Conservation (phyloP, 345 rosid genomes). For the Acer negundo region DNA sequence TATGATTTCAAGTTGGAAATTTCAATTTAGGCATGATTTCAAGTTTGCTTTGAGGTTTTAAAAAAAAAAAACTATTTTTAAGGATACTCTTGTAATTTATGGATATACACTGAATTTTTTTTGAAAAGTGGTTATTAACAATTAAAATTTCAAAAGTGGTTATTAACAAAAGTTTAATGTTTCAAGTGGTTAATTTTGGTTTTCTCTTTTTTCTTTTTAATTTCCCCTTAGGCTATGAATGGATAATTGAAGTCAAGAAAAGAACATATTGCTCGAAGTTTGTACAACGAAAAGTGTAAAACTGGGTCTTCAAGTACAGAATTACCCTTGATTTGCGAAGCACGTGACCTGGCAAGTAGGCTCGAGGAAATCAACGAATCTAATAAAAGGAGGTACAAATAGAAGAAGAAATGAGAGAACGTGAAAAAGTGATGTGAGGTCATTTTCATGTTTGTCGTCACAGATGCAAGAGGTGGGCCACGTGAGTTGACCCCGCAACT, state of each 20-base stretch:
- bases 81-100: no score
- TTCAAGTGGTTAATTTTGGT: no score
- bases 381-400: neutral
- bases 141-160: no score
- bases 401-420: neutral
- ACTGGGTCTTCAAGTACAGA: neutral
- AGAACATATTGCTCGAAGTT: neutral
- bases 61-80: no score
- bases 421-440: constrained; percentile 25
- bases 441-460: constrained; percentile 36
- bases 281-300: neutral
- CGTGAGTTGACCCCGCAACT: constrained; percentile 43
- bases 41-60: no score
- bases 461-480: constrained; percentile 35
- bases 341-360: neutral
- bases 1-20: no score
- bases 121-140: no score
- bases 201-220: no score
- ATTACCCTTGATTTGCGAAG: neutral
- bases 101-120: no score
- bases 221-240: no score
- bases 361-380: neutral
- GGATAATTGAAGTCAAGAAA: neutral
- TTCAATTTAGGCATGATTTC: no score
- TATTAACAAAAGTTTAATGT: no score